A percentile compares a stretch with the other conserved stretches of the same genome.
Conservation (phyloP, 352 stramenopile genomes). For the Phytophthora idaei region DNA sequence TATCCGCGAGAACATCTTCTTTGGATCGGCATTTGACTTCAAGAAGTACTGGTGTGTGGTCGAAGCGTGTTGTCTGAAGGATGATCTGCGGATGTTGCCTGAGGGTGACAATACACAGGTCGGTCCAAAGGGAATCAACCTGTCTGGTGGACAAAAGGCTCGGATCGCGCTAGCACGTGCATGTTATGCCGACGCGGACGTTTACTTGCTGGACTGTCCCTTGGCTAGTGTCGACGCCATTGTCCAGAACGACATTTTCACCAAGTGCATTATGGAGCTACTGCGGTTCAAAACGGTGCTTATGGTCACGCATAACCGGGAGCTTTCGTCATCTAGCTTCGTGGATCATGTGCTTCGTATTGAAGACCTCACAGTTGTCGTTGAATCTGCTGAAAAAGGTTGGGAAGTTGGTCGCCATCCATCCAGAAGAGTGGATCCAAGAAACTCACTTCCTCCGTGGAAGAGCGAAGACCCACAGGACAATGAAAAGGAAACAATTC, state of each 20-base stretch:
- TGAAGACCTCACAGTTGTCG: constrained; percentile 38
- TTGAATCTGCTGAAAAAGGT: constrained; percentile 31
- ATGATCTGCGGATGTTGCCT: constrained; percentile 49
- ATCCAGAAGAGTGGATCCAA: constrained; percentile 29
- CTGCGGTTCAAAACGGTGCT: constrained; percentile 61
- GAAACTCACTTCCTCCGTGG: constrained; percentile 43
- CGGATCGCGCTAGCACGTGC: constrained; percentile 63
- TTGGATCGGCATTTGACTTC: constrained; percentile 82
- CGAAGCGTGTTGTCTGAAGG: constrained; percentile 56
- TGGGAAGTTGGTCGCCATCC: constrained; percentile 28
- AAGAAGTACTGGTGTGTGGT: constrained; percentile 71
- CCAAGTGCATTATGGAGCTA: constrained; percentile 59
- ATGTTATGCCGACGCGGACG: constrained; percentile 58
- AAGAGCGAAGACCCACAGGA: constrained; percentile 12
- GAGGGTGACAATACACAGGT: constrained; percentile 63
- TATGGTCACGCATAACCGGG: constrained; percentile 59
- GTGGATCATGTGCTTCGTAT: constrained; percentile 48
- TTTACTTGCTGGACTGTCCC: constrained; percentile 58
- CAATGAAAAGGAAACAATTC: not conserved
- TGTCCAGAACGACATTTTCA: constrained; percentile 63
- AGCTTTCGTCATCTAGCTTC: constrained; percentile 51
- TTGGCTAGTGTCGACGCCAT: constrained; percentile 64
- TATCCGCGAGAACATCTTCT: constrained; percentile 97
- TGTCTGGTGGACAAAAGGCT: constrained; percentile 62
- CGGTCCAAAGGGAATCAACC: constrained; percentile 57